Evolutionary conservation across 495 filamentous ascomycete genomes (phyloP), one percentile per base, ranked within the genome.

Genomic region (Aspergillus conjunctus): DNA sequence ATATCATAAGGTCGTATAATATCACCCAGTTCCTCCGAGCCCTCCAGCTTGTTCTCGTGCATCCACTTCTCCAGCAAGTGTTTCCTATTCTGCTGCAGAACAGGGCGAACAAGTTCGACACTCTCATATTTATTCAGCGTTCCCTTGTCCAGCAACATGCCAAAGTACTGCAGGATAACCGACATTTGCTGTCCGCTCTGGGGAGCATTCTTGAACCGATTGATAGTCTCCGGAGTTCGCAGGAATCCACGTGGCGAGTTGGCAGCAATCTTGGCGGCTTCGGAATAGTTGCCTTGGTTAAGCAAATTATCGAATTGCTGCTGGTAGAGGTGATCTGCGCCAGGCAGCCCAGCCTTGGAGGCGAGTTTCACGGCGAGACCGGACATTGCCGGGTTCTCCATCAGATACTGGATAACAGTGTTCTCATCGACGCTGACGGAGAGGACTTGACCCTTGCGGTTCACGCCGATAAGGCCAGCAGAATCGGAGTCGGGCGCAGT

Each of bases 11-110:
- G 80, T 20, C 93, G 90, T 51, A 97, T 88, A 65, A 96, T 87
- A 73, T 99, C 94, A 71, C 94, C 94, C 18, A 99, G 85, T 68
- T 97, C 90, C 74, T 99, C 94, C 0, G 94, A 97, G 75, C 88
- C 91, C 71, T 94, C 90, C 17, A 99, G 81, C 78, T 99, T 99
- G 69, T 91, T 88, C 76, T 98, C 94, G 63, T 87, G 86, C 73
- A 97, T 81, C 94, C 94, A 99, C 73, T 99, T 99, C 75, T 98
- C 93, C 21, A 99, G 81, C 48, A 99, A 78, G 70, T 97, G 91
- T 79, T 98, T 98, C 50, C 94, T 87, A 68, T 91, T 92, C 70
- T 99, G 94, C 50, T 88, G 87, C 63, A 99, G 76, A 18, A 99
- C 94, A 39, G 95, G 93, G 51, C 90, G 85, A 10, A 94, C 93